These are phyloP conservation scores for Rhodosporidiobolus odoratus DNA, from an alignment of 768 basidiomycete species.

Conservation along the genomic window DNA sequence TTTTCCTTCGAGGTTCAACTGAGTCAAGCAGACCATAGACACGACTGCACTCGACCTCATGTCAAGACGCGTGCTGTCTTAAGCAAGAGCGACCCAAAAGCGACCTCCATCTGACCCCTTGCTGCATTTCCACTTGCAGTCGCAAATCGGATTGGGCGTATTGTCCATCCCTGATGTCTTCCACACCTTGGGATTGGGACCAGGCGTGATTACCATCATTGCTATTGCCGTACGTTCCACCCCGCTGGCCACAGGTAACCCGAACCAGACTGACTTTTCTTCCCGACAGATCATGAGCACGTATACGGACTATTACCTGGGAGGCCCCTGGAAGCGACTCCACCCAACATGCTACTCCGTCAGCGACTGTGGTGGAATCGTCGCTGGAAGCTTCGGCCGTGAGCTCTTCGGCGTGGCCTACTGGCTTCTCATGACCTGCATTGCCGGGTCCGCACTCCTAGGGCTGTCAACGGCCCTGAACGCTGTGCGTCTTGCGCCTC, in stretches of 20 bases:
- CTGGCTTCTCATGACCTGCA: conserved; percentile 18
- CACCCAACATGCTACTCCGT: conserved; percentile 20
- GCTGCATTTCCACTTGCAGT: background rate
- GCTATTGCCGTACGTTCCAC: background rate
- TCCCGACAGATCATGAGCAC: background rate
- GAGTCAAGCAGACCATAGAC: no score
- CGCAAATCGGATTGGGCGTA: conserved; percentile 12
- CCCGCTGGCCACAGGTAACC: background rate
- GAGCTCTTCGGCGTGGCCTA: conserved; percentile 25
- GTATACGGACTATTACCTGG: conserved; percentile 24
- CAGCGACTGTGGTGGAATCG: background rate
- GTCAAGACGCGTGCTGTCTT: no score
- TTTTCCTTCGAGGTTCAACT: no score
- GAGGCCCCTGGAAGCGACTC: conserved; percentile 18
- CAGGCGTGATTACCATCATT: conserved; percentile 27
- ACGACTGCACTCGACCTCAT: no score
- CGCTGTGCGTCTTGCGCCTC: conserved; percentile 8
- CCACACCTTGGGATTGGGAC: conserved; percentile 24
- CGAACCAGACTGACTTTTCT: background rate
- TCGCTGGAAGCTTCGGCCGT: conserved; percentile 10
- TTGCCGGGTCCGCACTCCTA: conserved; percentile 4
- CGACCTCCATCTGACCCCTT: background rate
- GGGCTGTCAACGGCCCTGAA: background rate
- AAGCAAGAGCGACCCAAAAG: conserved; percentile 8
- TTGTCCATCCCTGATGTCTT: conserved; percentile 23